Base-by-base conservation (phyloP, 768 basidiomycete genomes). In the Termitomyces sp. region DNA sequence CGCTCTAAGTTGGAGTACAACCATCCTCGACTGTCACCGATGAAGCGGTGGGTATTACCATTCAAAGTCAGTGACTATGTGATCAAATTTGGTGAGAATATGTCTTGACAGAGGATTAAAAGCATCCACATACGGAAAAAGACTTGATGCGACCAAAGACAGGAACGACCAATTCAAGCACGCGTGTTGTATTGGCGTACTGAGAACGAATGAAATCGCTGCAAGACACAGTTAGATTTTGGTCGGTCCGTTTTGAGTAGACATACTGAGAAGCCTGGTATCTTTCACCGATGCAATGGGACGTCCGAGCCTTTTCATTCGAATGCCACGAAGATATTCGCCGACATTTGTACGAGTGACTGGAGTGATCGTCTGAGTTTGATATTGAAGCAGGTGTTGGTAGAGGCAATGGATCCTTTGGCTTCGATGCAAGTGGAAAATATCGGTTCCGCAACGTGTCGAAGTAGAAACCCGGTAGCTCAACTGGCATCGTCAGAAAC, bases 391-490 rank as follows among this genome's bases (percentile, higher is more conserved):
- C 37, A 32, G 36, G 37, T 12, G 36, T 32, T 46, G 56, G 50
- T 29, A 61, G 52, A 47, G 60, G 24, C 31, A 61, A 39, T 9
- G 27, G 16, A 10, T 46, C 46, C 53, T 67, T 69, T 39, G 72
- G 76, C 39, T 68, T 72, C 1, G 78, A 78, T 24, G 78, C 74
- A 13, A 77, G 34, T 24, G 85, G 81, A 62, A 85, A 87, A 66
- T 87, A 86, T 10, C 85, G 76, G 41, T 81, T 79, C 55, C 67
- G 71, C 34, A 65, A 64, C 58, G 72, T 65, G 63, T 87, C 83
- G 71, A 77, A 87, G 64, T 80, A 81, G 52, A 85, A 69, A 1
- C 85, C 85, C 50, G 84, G 81, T 12, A 85, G 73, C 13, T 79
- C 70, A 56, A 66, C 72, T 52, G 79, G 76, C 80, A 82, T 83